Evolutionary conservation across 2,329 filamentous ascomycete species (phyloP).

Genomic region (Dothistroma pini): DNA sequence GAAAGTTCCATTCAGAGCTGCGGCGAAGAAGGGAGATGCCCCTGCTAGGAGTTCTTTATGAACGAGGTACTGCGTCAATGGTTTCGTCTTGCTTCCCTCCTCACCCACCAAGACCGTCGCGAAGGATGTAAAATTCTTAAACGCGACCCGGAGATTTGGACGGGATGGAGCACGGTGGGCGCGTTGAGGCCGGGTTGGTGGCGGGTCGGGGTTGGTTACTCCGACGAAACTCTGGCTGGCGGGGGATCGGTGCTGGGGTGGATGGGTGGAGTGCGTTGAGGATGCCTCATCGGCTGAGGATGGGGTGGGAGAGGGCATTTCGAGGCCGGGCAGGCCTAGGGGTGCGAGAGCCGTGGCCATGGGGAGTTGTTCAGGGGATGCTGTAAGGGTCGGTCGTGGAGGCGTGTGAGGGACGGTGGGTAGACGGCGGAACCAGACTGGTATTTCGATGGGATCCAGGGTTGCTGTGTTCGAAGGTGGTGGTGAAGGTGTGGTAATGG

Average conservation of each 20-base stretch:
- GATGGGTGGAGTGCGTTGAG: constrained; percentile 23
- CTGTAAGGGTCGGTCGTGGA: constrained; percentile 1
- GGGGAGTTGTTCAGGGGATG: constrained; percentile 12
- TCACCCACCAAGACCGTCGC: constrained; percentile 41
- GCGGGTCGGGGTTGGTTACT: constrained; percentile 5
- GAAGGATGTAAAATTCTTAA: constrained; percentile 41
- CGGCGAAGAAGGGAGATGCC: constrained; percentile 50
- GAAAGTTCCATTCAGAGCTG: constrained; percentile 47
- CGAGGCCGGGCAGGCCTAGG: constrained; percentile 26
- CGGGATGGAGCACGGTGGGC: constrained; percentile 28
- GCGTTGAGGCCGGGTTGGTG: constrained; percentile 12
- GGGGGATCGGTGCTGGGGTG: constrained; percentile 9
- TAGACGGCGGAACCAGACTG: constrained; percentile 32
- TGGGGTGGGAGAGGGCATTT: constrained; percentile 29
- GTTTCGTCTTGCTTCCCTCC: constrained; percentile 21
- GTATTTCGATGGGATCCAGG: constrained; percentile 31
- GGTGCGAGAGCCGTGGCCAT: constrained; percentile 24
- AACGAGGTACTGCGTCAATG: constrained; percentile 41
- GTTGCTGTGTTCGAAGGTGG: constrained; percentile 9
- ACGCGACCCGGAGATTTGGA: constrained; percentile 36
- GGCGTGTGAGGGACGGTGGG: constrained; percentile 22
- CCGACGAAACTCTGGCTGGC: not conserved
- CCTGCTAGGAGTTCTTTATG: constrained; percentile 48
- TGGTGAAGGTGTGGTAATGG: not conserved
- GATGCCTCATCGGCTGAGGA: constrained; percentile 17